Percentiles rank a stretch among this genome's conserved stretches.
Conservation (phyloP, 176 grass and related monocot genomes). For the Tillandsia fasciculata region DNA sequence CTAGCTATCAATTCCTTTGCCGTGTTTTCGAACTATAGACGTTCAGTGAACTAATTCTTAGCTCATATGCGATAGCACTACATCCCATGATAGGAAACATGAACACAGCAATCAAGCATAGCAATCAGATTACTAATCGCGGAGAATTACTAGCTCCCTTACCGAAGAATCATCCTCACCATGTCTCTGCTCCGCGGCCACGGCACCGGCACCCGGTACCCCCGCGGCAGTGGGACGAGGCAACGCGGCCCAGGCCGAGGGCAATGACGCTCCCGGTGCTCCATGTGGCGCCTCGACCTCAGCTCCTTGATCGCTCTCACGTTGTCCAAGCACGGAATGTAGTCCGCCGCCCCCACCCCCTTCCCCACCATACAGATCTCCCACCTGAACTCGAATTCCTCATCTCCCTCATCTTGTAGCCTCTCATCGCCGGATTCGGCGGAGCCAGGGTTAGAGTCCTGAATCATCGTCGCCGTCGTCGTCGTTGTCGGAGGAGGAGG, state of each 20-base stretch:
- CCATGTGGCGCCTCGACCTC: conserved; percentile 66
- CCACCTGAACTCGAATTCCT: conserved; percentile 38
- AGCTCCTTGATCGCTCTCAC: conserved; percentile 63
- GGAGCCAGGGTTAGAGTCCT: not conserved
- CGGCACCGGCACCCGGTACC: conserved; percentile 50
- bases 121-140: not conserved
- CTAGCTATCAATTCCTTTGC: too few relatives aligned
- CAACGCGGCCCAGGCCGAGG: conserved; percentile 43
- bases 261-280: conserved; percentile 87
- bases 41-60: too few relatives aligned
- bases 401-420: conserved; percentile 10
- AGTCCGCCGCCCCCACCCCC: conserved; percentile 51
- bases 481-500: conserved; percentile 28
- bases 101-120: not conserved
- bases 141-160: conserved; percentile 20
- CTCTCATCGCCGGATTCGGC: not conserved
- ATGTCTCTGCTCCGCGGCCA: conserved; percentile 96
- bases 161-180: conserved; percentile 73
- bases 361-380: conserved; percentile 51
- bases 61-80: too few relatives aligned
- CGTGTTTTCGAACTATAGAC: too few relatives aligned
- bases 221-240: conserved; percentile 50
- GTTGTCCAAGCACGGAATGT: conserved; percentile 89
- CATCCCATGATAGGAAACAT: not conserved
- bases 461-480: conserved; percentile 3